Base-by-base conservation (phyloP, 768 basidiomycete species). In the Saitozyma podzolica region DNA sequence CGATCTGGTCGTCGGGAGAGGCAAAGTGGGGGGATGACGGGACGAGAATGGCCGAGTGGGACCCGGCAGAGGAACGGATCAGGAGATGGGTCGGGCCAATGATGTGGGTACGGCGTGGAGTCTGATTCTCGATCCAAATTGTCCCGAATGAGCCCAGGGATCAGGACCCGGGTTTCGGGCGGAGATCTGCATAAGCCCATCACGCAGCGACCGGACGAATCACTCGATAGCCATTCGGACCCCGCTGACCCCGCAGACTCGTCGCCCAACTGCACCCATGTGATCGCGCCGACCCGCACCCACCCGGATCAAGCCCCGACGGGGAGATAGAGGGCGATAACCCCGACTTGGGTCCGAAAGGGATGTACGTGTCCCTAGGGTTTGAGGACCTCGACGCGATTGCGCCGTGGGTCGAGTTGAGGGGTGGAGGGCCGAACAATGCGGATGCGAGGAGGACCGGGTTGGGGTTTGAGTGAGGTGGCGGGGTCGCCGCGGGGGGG, bases 21-120 rank as follows among this genome's bases (percentile, higher is more conserved):
- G 63, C 42, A 3, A 48, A 48, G 39, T 61, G 51, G 42, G 56
- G 63, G 52, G 54, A 40, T 13, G 56, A 55, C 10, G 66, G 61
- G 11, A 53, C 40, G 16, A 62, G 63, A n/a, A 69, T 67, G 62
- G 72, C 65, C 11, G 74, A 74, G 48, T 72, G 68, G 67, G 70
- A 73, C 59, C 59, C 64, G 9, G 57, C 52, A 40, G 49, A 51
- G 10, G 67, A 69, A 7, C 58, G 57, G 47, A 55, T 63, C 40
- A 62, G 50, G 40, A 43, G 74, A 45, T 78, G 77, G 77, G 75
- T 78, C 39, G 77, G 77, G 39, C 77, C 77, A 2, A 73, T 78
- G 66, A 53, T 78, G 77, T 78, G 49, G 62, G 75, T 75, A 8
- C 40, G 37, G 8, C 17, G 19, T n/a, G n/a, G n/a, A n/a, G n/a